These are phyloP conservation scores for Lagerstroemia speciosa DNA, from an alignment of 345 rosid genomes.

Conservation along the genomic window DNA sequence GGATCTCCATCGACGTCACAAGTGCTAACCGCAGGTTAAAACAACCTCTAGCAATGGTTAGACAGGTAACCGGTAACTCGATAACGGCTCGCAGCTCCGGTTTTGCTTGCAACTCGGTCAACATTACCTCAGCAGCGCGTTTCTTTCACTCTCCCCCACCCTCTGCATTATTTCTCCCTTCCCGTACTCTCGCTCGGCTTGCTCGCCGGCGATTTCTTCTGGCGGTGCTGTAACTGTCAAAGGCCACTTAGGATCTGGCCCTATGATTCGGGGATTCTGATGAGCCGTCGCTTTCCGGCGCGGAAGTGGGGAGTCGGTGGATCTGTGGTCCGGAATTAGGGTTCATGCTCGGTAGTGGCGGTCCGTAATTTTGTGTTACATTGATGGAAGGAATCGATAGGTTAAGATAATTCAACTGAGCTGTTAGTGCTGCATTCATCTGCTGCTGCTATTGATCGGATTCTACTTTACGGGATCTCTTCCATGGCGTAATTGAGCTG, in stretches of 20 bases:
- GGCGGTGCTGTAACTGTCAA: conserved; percentile 1
- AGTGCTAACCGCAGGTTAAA: not conserved
- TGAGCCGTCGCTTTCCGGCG: not conserved
- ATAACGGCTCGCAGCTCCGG: not conserved
- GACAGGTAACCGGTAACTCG: not conserved
- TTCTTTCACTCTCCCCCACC: not conserved
- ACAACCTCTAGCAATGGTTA: not conserved
- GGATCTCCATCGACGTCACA: not conserved
- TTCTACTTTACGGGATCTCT: not conserved
- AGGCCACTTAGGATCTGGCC: not conserved
- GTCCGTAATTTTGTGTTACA: not conserved
- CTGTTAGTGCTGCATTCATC: not conserved
- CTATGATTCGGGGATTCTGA: not conserved
- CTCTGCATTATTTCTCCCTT: not conserved
- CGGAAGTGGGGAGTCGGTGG: not conserved
- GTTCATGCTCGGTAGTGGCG: not conserved
- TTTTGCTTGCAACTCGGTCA: not conserved
- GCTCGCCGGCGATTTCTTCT: conserved; percentile 13
- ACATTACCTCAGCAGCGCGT: not conserved
- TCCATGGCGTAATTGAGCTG: conserved; percentile 1
- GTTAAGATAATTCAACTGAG: not conserved
- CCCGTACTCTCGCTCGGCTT: not conserved
- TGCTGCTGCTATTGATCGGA: not conserved
- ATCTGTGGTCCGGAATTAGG: not conserved
- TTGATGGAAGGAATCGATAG: conserved; percentile 1